Percentiles rank a stretch among this genome's conserved stretches.
These are phyloP conservation scores for Flaveria brownii DNA, from an alignment of 129 eudicot species.

Conservation along the genomic window DNA sequence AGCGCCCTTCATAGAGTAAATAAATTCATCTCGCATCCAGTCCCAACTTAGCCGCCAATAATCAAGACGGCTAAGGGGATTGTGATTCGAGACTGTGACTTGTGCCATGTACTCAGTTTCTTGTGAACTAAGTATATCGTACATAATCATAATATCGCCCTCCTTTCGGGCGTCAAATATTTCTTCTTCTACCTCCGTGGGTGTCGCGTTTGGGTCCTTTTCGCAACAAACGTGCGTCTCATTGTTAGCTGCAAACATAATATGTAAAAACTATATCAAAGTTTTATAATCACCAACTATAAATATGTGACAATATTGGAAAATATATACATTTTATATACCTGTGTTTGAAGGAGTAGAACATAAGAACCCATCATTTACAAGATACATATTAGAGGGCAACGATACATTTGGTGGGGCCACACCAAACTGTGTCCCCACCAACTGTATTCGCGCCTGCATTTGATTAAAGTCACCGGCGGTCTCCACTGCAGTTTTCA, in stretches of 20 bases:
- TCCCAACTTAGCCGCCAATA: conserved; percentile 70
- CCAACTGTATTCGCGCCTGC: conserved; percentile 53
- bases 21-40: conserved; percentile 71
- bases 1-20: conserved; percentile 70
- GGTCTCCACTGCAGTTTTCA: conserved; percentile 60
- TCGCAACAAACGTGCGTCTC: conserved; percentile 51
- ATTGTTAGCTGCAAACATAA: conserved; percentile 41
- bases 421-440: conserved; percentile 68
- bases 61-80: conserved; percentile 54
- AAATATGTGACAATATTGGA: too few species aligned
- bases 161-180: conserved; percentile 42
- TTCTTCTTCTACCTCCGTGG: conserved; percentile 27
- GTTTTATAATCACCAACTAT: not conserved
- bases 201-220: conserved; percentile 42
- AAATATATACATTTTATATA: not conserved
- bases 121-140: conserved; percentile 49
- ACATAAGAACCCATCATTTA: conserved; percentile 65
- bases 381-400: conserved; percentile 52
- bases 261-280: not conserved
- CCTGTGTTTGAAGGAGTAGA: conserved; percentile 40
- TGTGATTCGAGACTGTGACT: conserved; percentile 57
- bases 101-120: conserved; percentile 57
- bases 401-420: conserved; percentile 38
- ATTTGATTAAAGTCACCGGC: conserved; percentile 61
- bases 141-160: conserved; percentile 64